Evolutionary conservation across 495 filamentous ascomycete genomes (phyloP).

Genomic region (Trichoderma reesei): DNA sequence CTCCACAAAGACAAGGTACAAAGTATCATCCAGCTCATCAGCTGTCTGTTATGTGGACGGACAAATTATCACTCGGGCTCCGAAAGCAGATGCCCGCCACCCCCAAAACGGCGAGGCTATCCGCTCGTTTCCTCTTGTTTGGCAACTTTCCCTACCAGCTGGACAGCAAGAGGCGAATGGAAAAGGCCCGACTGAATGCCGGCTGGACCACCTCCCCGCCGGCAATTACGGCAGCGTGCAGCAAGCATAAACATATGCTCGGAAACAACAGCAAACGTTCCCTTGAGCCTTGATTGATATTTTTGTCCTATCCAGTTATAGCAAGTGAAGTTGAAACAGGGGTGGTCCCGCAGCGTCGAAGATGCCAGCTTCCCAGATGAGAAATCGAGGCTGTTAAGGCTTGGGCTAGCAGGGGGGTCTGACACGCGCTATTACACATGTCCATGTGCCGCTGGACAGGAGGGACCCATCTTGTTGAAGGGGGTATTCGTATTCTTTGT

Average conservation of each 20-base stretch:
- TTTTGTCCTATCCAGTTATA: neutral
- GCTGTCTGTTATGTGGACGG: neutral
- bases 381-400: neutral
- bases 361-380: constrained; percentile 7
- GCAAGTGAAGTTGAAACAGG: constrained; percentile 3
- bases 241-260: neutral
- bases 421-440: neutral
- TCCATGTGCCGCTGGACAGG: no score
- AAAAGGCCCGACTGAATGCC: constrained; percentile 1
- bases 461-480: neutral
- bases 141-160: neutral
- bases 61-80: neutral
- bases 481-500: neutral
- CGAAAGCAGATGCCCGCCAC: neutral
- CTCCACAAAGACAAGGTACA: neutral
- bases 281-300: neutral
- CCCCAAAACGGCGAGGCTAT: neutral
- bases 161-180: neutral
- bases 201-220: neutral
- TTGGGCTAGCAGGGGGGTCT: neutral
- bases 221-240: neutral
- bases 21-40: neutral
- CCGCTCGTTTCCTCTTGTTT: neutral
- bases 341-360: neutral
- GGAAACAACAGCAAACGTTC: neutral